Base-by-base conservation (phyloP, 495 filamentous ascomycete species). In the Trypethelium eluteriae region DNA sequence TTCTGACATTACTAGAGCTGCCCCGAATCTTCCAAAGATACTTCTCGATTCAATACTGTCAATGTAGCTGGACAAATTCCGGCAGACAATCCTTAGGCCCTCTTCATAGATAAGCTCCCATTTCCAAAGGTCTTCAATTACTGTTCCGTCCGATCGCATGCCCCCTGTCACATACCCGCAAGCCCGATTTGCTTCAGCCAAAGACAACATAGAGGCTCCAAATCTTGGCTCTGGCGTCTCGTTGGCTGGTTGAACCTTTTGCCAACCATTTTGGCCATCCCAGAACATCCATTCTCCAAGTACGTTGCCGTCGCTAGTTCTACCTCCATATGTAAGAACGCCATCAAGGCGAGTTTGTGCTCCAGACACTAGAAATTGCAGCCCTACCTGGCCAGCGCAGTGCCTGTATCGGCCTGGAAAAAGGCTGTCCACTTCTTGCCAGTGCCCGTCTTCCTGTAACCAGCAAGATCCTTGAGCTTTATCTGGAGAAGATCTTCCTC, bases 401-500 rank as follows among this genome's bases (percentile, higher is more conserved):
- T 96, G 93, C 63, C 93, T 81, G 76, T 88, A 94, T 53, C 90
- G 79, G 16, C 86, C 82, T 5, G 78, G 66, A 12, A 88, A 86
- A 16, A 96, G 80, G 65, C 84, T 81, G 38, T 88, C 78, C 9
- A 83, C 81, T 62, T 78, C 80, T 66, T 78, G 79, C 91, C 90
- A 96, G 11, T 68, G 64, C 36, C 78, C 80, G 59, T 80, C 81
- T 64, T 81, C 74, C 46, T 85, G 79, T 1, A 90, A 64, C 90
- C 91, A 96, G 71, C 89, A 92, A 75, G 93, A 88, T 18, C 76
- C 74, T 7, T 89, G 70, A 3, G 83, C 84, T 32, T 79, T 80
- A 16, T 86, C 81, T 2, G 93, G 93, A 6, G 90, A 93, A 12
- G 83, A 81, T 61, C 93, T 80, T 14, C 93, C 93, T 18, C 92